phyloP scores from a whole-genome alignment of 2,329 filamentous ascomycete genomes.

The Ophiognomonia clavigignenti-juglandacearum region DNA sequence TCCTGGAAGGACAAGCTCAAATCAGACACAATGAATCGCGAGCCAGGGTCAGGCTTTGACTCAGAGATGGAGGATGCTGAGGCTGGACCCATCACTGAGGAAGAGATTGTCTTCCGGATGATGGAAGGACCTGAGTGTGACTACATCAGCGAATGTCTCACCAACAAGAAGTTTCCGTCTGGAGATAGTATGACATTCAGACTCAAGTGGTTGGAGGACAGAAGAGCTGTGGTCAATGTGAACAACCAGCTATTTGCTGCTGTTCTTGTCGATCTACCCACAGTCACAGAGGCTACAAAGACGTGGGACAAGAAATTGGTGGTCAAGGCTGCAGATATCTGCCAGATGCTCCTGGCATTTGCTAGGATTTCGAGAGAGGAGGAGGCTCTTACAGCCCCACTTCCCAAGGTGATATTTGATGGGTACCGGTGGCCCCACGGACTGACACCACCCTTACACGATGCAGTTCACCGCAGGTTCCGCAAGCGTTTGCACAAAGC shows the following conservation, averaged over 20 bases:
- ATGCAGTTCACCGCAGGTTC: slow-evolving; percentile 76
- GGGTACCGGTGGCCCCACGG: slow-evolving; percentile 78
- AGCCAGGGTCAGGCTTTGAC: slow-evolving; percentile 86
- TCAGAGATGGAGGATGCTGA: slow-evolving; percentile 92
- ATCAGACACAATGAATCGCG: slow-evolving; percentile 39
- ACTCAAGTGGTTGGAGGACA: slow-evolving; percentile 75
- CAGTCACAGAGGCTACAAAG: slow-evolving; percentile 87
- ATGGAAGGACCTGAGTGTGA: slow-evolving; percentile 79
- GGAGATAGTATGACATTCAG: slow-evolving; percentile 74
- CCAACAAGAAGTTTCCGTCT: slow-evolving; percentile 14
- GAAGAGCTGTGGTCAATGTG: slow-evolving; percentile 68
- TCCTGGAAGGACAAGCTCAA: slow-evolving; percentile 32
- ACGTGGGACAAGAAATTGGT: slow-evolving; percentile 85
- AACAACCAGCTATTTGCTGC: slow-evolving; percentile 70
- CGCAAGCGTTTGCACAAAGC: slow-evolving; percentile 71
- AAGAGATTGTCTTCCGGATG: slow-evolving; percentile 88
- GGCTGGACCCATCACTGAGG: slow-evolving; percentile 79
- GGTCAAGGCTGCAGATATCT: slow-evolving; percentile 85
- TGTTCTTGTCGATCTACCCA: slow-evolving; percentile 76
- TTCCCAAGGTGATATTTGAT: slow-evolving; percentile 67
- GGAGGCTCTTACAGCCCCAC: slow-evolving; percentile 60
- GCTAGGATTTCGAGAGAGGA: slow-evolving; percentile 60
- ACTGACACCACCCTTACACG: slow-evolving; percentile 82
- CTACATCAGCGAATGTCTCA: slow-evolving; percentile 48
- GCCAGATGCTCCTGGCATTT: slow-evolving; percentile 82